Evolutionary conservation across 805 yeast genomes (phyloP).

Genomic region (Candida golubevii): DNA sequence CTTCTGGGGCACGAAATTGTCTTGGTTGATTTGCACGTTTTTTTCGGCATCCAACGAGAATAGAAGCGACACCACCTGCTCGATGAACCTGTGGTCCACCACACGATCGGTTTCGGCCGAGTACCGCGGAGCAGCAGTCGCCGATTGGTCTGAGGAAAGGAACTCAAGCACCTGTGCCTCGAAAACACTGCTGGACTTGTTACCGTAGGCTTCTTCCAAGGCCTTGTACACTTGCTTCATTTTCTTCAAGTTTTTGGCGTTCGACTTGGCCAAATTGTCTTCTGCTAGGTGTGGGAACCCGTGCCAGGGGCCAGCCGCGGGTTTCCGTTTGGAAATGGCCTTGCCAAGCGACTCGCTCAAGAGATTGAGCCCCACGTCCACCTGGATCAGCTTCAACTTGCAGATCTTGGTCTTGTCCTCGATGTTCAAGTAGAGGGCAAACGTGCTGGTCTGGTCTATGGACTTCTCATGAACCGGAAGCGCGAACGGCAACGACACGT

Average conservation of each 20-base stretch:
- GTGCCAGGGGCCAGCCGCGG: slow-evolving; percentile 15
- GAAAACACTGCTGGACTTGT: slow-evolving; percentile 5
- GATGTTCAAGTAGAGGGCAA: slow-evolving; percentile 38
- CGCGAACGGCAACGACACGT: slow-evolving; percentile 16
- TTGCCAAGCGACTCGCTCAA: slow-evolving; percentile 69
- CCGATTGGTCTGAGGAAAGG: slow-evolving; percentile 8
- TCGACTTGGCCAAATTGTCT: slow-evolving; percentile 18
- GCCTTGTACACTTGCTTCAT: slow-evolving; percentile 20
- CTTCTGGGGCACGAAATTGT: slow-evolving; percentile 46
- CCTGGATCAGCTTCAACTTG: slow-evolving; percentile 40
- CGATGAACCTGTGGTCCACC: slow-evolving; percentile 56
- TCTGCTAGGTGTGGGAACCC: slow-evolving; percentile 25
- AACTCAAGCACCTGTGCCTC: slow-evolving; percentile 26
- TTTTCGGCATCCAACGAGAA: slow-evolving; percentile 22
- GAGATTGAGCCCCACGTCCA: slow-evolving; percentile 64
- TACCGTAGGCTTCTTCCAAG: slow-evolving; percentile 4
- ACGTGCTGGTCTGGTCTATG: slow-evolving; percentile 35
- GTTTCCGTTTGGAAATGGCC: slow-evolving; percentile 30
- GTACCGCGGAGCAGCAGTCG: slow-evolving; percentile 17
- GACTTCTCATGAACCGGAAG: slow-evolving; percentile 42
- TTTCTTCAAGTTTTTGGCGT: slow-evolving; percentile 1
- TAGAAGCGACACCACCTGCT: slow-evolving; percentile 40
- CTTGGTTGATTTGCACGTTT: slow-evolving; percentile 22
- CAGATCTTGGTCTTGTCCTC: slow-evolving; percentile 41
- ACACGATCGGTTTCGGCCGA: slow-evolving; percentile 58